phyloP scores from a whole-genome alignment of 2,329 filamentous ascomycete species.

The Corniculantispora saksenae region DNA sequence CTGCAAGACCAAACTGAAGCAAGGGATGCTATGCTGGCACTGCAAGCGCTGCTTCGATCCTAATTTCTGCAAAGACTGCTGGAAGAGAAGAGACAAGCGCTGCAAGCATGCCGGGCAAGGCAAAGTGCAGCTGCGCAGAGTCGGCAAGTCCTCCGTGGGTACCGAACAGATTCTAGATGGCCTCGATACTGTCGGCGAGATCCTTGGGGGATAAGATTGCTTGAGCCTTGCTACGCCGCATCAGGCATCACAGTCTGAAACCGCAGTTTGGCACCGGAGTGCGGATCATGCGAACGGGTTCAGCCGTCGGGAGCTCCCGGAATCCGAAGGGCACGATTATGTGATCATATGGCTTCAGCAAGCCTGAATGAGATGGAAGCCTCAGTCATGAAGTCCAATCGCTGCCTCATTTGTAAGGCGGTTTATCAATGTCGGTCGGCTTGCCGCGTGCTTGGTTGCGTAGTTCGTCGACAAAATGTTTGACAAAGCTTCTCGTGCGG shows the following conservation, averaged over 20 bases:
- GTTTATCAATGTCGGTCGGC: conserved; percentile 39
- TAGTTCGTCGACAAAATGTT: conserved; percentile 53
- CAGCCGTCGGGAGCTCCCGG: too few relatives aligned
- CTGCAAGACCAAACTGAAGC: conserved; percentile 32
- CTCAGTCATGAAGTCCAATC: not conserved
- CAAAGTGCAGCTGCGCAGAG: conserved; percentile 23
- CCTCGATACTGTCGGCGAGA: not conserved
- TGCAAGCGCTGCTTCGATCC: conserved; percentile 25
- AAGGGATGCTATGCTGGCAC: conserved; percentile 23
- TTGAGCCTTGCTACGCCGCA: too few relatives aligned
- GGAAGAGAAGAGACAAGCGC: conserved; percentile 22
- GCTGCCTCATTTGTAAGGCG: conserved; percentile 28
- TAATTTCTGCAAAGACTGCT: conserved; percentile 24
- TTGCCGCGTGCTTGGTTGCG: conserved; percentile 51
- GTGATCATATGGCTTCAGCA: too few relatives aligned
- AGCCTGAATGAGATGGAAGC: not conserved
- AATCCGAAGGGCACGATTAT: too few relatives aligned
- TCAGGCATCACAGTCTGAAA: too few relatives aligned
- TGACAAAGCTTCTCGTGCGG: conserved; percentile 39
- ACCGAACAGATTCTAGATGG: conserved; percentile 14
- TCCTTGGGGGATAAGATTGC: not conserved
- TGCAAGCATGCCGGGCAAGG: conserved; percentile 22
- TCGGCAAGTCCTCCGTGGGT: conserved; percentile 16
- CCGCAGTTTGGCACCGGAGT: too few relatives aligned
- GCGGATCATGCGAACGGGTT: too few relatives aligned